A percentile compares a stretch with the other conserved stretches of the same genome.
Conservation (phyloP, 768 basidiomycete genomes). For the Termitomyces sp. region DNA sequence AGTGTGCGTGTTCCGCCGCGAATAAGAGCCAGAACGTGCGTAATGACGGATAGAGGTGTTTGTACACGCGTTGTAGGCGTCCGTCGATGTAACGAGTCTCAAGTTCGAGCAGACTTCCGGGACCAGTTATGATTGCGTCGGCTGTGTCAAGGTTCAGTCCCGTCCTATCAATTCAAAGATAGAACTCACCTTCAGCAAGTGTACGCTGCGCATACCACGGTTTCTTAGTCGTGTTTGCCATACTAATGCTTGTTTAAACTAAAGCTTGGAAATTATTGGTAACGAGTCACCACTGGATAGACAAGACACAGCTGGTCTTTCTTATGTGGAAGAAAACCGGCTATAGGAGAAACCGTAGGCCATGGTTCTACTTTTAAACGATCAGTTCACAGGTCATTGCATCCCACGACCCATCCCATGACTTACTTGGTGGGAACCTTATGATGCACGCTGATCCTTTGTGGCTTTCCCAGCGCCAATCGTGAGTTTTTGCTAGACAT, state of each 20-base stretch:
- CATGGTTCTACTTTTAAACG: not conserved
- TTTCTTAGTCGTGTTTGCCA: not conserved
- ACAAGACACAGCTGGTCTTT: not conserved
- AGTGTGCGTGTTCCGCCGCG: conserved; percentile 26
- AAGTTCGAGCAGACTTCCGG: conserved; percentile 34
- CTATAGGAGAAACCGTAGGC: not conserved
- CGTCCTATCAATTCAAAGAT: not conserved
- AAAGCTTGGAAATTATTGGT: not conserved
- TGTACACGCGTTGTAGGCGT: conserved; percentile 42
- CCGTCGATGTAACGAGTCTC: conserved; percentile 40
- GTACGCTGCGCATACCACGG: conserved; percentile 11
- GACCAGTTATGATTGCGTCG: conserved; percentile 30
- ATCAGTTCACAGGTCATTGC: not conserved
- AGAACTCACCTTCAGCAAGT: conserved; percentile 4
- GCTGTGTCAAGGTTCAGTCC: conserved; percentile 13
- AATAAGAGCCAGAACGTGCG: conserved; percentile 42
- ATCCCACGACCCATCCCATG: not conserved
- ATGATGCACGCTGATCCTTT: not conserved
- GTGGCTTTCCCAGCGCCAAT: not conserved
- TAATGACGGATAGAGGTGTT: conserved; percentile 42
- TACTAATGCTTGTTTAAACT: not conserved
- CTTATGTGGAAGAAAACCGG: not conserved
- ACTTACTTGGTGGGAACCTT: not conserved
- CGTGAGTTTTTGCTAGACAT: not conserved
- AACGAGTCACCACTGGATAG: not conserved